Conservation (phyloP, 345 rosid genomes). For the Ailanthus altissimus region DNA sequence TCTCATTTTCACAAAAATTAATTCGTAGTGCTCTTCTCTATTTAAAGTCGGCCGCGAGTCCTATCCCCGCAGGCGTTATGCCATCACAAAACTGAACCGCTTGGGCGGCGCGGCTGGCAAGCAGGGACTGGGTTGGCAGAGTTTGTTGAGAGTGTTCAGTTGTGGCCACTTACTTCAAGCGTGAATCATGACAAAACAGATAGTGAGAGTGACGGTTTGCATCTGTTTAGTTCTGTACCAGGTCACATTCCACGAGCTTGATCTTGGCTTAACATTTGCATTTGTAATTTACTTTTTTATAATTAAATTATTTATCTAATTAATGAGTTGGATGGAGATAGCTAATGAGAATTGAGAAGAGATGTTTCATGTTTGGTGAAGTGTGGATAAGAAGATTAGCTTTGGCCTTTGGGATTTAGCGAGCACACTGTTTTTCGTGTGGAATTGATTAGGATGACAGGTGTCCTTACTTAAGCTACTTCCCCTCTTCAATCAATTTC, state of each 20-base stretch:
- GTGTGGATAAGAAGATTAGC: constrained; percentile 26
- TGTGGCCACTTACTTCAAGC: constrained; percentile 9
- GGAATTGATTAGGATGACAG: constrained; percentile 19
- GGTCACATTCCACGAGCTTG: neutral
- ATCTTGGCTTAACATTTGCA: neutral
- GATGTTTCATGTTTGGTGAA: neutral
- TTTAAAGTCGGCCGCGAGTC: too few relatives aligned
- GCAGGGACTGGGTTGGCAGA: neutral
- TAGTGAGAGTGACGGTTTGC: constrained; percentile 4
- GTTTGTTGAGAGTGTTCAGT: constrained; percentile 25
- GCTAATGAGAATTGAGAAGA: neutral
- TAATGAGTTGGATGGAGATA: constrained; percentile 6
- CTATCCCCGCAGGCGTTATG: too few relatives aligned
- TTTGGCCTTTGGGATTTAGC: neutral
- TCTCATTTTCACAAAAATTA: too few relatives aligned
- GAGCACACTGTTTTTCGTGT: constrained; percentile 8
- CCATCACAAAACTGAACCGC: constrained; percentile 1
- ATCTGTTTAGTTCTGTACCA: constrained; percentile 7
- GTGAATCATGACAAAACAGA: constrained; percentile 9
- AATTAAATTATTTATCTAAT: neutral
- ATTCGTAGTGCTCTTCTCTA: too few relatives aligned
- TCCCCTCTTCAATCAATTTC: neutral
- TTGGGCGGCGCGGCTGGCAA: constrained; percentile 10
- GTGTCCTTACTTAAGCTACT: constrained; percentile 5
- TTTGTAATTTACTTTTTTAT: too few relatives aligned